Base-by-base conservation (phyloP, 768 basidiomycete genomes). In the Suillus paluster region DNA sequence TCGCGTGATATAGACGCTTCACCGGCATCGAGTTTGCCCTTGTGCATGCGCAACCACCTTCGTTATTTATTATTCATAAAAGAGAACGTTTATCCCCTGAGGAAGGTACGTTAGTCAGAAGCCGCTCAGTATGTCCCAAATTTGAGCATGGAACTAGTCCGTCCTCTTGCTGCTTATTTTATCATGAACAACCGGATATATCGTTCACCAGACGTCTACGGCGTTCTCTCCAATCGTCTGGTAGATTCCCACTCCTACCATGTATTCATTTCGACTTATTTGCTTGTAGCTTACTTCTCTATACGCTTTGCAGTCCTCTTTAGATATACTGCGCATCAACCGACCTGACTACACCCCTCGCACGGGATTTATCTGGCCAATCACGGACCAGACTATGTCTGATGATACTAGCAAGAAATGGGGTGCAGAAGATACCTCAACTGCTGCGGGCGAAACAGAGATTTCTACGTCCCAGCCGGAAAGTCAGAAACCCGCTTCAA, bases 141-240 rank as follows among this genome's bases (percentile, higher is more conserved):
- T 58, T 52, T 36, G n/a, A 71, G 52, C 42, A 56, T 65, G 23
- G 57, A 36, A 54, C 50, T 71, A 95, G 94, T 90, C 52, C 83
- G 82, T 62, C 89, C 93, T 4, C 76, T 95, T 63, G 90, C 89
- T 19, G 89, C 88, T 10, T 96, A 94, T 74, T 96, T 94, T 71
- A 86, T 96, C 70, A 84, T 94, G 78, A 89, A 95, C 76, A 91
- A 91, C 71, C 87, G 91, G 64, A 93, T 95, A 64, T 95, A 95
- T 71, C 92, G 92, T 71, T 86, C 92, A 0, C 94, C 94, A 11
- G 90, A 93, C 66, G 78, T 95, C 38, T 94, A 95, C 70, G 87
- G 88, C 11, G 82, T 96, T 2, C 78, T 96, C 45, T 93, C 93
- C 55, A 93, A 92, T 68, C 87, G 94, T 66, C 77, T 96, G 68